Conservation (phyloP, 106 monocot genomes). For the Agapanthus africanus region DNA sequence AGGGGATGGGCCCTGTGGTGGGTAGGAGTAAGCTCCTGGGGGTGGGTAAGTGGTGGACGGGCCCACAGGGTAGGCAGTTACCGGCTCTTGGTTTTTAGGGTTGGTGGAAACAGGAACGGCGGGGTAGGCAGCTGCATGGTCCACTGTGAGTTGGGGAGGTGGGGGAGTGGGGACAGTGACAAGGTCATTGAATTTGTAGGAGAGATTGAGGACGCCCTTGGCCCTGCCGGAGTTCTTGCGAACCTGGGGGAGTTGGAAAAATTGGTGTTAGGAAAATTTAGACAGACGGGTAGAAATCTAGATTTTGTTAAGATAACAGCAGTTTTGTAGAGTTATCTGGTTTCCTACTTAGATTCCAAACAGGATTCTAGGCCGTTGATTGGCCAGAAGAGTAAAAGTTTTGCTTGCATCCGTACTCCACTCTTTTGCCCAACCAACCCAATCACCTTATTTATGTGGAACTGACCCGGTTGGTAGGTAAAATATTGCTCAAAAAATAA, state of each 20-base stretch:
- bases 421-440: too few species aligned
- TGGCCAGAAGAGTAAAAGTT: too few species aligned
- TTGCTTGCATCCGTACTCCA: too few species aligned
- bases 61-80: background rate
- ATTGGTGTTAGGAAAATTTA: too few species aligned
- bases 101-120: background rate
- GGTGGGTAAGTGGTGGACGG: conserved; percentile 14
- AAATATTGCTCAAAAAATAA: too few species aligned
- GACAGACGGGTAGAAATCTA: too few species aligned
- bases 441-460: too few species aligned
- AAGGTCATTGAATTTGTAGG: conserved; percentile 58
- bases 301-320: too few species aligned
- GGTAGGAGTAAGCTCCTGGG: conserved; percentile 19
- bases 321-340: too few species aligned
- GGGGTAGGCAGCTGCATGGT: conserved; percentile 15
- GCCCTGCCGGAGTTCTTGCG: conserved; percentile 43
- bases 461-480: too few species aligned
- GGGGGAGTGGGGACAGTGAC: background rate
- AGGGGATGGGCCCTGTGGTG: conserved; percentile 1
- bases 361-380: too few species aligned
- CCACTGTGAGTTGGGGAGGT: background rate
- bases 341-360: too few species aligned
- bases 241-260: conserved; percentile 36
- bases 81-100: background rate
- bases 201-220: conserved; percentile 70